Evolutionary conservation across 352 stramenopile genomes (phyloP).

Genomic region (Plasmopara viticola): DNA sequence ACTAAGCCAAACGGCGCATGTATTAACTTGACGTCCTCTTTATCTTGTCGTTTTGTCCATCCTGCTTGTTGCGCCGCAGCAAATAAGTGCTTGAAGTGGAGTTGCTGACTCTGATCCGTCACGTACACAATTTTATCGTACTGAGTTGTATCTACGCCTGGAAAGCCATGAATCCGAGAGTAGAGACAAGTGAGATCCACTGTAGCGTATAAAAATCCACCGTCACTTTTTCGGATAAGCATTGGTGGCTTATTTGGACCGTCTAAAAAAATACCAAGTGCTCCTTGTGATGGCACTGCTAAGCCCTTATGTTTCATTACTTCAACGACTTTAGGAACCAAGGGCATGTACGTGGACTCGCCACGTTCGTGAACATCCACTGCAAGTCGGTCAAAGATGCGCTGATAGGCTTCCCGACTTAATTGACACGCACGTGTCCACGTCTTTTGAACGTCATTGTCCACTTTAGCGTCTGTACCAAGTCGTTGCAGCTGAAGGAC

Average conservation of each 20-base stretch:
- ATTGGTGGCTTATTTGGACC: slow-evolving; percentile 65
- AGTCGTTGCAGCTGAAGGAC: slow-evolving; percentile 71
- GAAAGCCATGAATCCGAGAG: slow-evolving; percentile 67
- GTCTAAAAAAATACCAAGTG: slow-evolving; percentile 70
- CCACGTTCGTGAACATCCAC: slow-evolving; percentile 62
- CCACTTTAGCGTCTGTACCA: slow-evolving; percentile 22
- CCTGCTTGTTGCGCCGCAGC: slow-evolving; percentile 43
- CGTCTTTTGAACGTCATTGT: slow-evolving; percentile 34
- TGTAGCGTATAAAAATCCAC: slow-evolving; percentile 74
- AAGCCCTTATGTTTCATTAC: slow-evolving; percentile 41
- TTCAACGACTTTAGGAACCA: slow-evolving; percentile 43
- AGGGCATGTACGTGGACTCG: slow-evolving; percentile 70
- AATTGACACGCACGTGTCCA: slow-evolving; percentile 68
- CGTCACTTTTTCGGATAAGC: slow-evolving; percentile 78
- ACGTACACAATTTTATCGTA: slow-evolving; percentile 83
- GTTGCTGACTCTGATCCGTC: slow-evolving; percentile 71
- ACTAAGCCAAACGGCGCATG: slow-evolving; percentile 77
- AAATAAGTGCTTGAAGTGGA: slow-evolving; percentile 80
- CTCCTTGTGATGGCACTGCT: slow-evolving; percentile 50
- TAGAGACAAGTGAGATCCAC: slow-evolving; percentile 67
- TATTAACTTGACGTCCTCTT: slow-evolving; percentile 44
- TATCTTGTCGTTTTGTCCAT: slow-evolving; percentile 29
- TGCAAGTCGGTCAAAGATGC: slow-evolving; percentile 59
- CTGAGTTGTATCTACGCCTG: slow-evolving; percentile 46
- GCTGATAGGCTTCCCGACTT: slow-evolving; percentile 55